phyloP scores from a whole-genome alignment of 495 filamentous ascomycete species.

The Jackrogersella multiformis region DNA sequence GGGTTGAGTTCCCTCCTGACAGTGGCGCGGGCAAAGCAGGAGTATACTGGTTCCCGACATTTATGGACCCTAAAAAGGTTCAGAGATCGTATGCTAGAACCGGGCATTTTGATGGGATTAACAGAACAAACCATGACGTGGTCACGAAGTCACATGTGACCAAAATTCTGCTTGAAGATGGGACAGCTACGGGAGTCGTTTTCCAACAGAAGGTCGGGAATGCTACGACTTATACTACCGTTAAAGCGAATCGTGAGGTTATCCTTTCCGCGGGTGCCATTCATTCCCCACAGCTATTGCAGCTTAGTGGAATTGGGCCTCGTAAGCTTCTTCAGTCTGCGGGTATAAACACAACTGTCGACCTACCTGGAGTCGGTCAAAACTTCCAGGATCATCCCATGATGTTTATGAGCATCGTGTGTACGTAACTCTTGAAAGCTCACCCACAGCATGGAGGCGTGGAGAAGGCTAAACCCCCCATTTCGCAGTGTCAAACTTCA shows the following conservation, averaged over 20 bases:
- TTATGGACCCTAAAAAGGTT: conserved; percentile 52
- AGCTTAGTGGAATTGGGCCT: conserved; percentile 66
- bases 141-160: conserved; percentile 52
- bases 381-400: conserved; percentile 68
- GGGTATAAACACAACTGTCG: conserved; percentile 56
- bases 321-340: conserved; percentile 55
- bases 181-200: conserved; percentile 49
- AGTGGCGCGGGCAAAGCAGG: conserved; percentile 53
- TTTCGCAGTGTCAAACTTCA: conserved; percentile 46
- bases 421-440: conserved; percentile 35
- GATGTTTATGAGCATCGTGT: conserved; percentile 43
- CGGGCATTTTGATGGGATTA: conserved; percentile 47
- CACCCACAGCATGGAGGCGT: not conserved
- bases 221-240: conserved; percentile 29
- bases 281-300: conserved; percentile 67
- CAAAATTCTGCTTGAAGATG: conserved; percentile 49
- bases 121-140: conserved; percentile 52
- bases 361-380: conserved; percentile 66
- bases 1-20: conserved; percentile 53
- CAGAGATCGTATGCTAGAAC: conserved; percentile 54
- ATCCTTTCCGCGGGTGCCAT: conserved; percentile 67
- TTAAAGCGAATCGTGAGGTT: conserved; percentile 63
- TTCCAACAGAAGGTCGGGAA: conserved; percentile 40
- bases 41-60: conserved; percentile 57
- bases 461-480: conserved; percentile 7